A percentile compares a stretch with the other conserved stretches of the same genome.
These are phyloP conservation scores for Lepidopterella palustris DNA, from an alignment of 495 filamentous ascomycete genomes.

Conservation along the genomic window DNA sequence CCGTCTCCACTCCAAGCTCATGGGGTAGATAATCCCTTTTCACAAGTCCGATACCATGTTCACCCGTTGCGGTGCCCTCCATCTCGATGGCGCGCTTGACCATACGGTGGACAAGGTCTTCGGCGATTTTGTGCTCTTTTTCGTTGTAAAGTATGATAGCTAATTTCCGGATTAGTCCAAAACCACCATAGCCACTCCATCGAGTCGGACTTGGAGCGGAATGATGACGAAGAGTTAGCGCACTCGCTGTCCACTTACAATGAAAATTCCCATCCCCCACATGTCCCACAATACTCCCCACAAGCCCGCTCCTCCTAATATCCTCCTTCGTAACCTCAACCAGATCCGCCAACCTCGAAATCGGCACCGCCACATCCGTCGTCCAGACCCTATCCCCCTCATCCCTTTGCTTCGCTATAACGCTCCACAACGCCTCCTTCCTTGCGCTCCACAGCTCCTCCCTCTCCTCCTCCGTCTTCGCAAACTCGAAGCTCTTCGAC, in stretches of 20 bases:
- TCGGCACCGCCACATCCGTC: slow-evolving; percentile 76
- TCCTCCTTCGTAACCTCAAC: slow-evolving; percentile 75
- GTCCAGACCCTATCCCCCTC: slow-evolving; percentile 70
- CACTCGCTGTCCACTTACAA: slow-evolving; percentile 38
- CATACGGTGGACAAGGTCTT: slow-evolving; percentile 73
- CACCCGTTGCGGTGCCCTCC: slow-evolving; percentile 78
- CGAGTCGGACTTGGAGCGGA: not conserved
- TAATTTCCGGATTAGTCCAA: slow-evolving; percentile 24
- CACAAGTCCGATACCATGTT: slow-evolving; percentile 75
- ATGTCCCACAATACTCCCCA: slow-evolving; percentile 71
- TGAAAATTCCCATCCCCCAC: slow-evolving; percentile 85
- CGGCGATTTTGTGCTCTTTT: slow-evolving; percentile 53
- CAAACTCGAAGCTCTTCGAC: slow-evolving; percentile 71
- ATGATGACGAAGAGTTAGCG: not conserved
- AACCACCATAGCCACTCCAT: too few species aligned
- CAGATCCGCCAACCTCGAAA: slow-evolving; percentile 63
- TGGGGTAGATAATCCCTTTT: slow-evolving; percentile 75
- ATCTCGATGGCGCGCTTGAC: slow-evolving; percentile 76
- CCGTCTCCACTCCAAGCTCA: slow-evolving; percentile 64
- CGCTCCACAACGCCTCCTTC: slow-evolving; percentile 79
- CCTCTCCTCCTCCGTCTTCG: slow-evolving; percentile 58
- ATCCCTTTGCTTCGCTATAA: slow-evolving; percentile 52
- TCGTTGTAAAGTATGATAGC: slow-evolving; percentile 69
- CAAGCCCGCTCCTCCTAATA: slow-evolving; percentile 57
- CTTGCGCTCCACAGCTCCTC: slow-evolving; percentile 79